phyloP scores from a whole-genome alignment of 495 filamentous ascomycete species.

The Xylona heveae region DNA sequence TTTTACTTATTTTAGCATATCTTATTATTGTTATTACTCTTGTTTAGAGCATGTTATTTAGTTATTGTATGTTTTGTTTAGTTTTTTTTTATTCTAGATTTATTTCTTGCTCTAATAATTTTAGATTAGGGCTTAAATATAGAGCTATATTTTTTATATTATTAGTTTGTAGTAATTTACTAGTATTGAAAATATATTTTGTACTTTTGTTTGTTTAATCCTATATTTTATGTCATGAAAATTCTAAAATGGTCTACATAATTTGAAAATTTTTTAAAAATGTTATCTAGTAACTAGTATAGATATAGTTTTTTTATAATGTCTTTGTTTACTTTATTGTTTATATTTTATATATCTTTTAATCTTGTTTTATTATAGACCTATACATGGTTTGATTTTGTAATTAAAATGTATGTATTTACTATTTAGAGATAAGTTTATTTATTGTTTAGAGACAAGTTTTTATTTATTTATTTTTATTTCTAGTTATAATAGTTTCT shows the following conservation, averaged over 20 bases:
- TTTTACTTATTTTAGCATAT: neutral
- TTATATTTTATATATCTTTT: neutral
- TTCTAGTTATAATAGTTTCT: no score
- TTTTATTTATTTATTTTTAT: no score
- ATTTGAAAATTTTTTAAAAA: neutral
- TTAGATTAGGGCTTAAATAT: neutral
- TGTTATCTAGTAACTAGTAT: neutral
- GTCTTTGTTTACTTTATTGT: neutral
- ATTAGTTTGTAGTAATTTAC: neutral
- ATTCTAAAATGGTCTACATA: no score
- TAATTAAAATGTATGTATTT: no score
- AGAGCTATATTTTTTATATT: neutral
- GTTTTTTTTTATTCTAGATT: neutral
- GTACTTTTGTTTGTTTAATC: no score
- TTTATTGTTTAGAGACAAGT: no score
- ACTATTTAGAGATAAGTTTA: no score
- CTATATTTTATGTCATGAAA: no score
- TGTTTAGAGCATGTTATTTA: neutral
- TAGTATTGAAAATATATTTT: no score
- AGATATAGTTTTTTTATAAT: neutral
- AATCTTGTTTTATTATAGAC: neutral
- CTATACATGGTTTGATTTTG: neutral
- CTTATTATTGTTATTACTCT: neutral
- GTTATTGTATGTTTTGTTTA: neutral
- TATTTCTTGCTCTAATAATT: neutral